Conservation (phyloP, 139 green algal genomes). For the Chlamydomonas asymmetrica region DNA sequence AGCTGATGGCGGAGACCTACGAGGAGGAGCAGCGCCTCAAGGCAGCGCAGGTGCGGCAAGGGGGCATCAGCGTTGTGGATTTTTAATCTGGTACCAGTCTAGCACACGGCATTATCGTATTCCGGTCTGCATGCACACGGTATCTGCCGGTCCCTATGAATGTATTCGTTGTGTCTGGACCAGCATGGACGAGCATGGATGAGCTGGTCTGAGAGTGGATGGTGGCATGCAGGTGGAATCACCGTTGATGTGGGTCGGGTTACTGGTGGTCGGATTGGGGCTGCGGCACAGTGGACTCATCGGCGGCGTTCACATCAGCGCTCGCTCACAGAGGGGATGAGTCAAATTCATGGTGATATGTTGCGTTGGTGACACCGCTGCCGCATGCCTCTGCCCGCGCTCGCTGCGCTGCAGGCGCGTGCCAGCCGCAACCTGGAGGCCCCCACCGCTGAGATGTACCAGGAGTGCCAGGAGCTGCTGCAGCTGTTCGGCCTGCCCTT, state of each 20-base stretch:
- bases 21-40: conserved; percentile 16
- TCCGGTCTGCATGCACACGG: too few relatives aligned
- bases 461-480: conserved; percentile 91
- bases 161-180: too few relatives aligned
- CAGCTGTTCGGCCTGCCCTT: conserved; percentile 96
- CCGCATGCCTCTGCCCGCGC: neutral
- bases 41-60: neutral
- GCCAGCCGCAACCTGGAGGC: conserved; percentile 48
- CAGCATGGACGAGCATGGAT: too few relatives aligned
- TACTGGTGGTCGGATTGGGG: too few relatives aligned
- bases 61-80: neutral
- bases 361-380: neutral
- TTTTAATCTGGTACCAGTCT: neutral
- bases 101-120: neutral
- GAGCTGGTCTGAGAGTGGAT: too few relatives aligned
- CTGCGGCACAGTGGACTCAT: too few relatives aligned
- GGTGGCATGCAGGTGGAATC: too few relatives aligned
- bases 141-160: too few relatives aligned
- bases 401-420: neutral
- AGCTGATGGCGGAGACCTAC: conserved; percentile 16
- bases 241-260: too few relatives aligned
- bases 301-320: too few relatives aligned
- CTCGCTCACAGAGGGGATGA: too few relatives aligned
- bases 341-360: too few relatives aligned
- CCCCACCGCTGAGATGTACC: conserved; percentile 79